These are phyloP conservation scores for Magnusiomyces clavatus DNA, from an alignment of 1,139 yeast species.

Conservation along the genomic window DNA sequence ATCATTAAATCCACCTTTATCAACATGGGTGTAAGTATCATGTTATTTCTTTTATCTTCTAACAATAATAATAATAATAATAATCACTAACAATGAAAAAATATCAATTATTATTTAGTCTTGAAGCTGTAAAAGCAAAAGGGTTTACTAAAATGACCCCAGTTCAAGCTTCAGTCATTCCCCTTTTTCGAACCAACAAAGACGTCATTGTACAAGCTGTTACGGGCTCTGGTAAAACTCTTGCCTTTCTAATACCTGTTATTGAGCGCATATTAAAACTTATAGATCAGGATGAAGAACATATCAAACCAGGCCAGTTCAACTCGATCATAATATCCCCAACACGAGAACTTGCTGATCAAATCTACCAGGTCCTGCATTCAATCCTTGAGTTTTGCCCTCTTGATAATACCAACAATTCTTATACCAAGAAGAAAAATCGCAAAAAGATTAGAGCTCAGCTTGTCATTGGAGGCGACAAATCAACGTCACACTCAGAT, in stretches of 20 bases:
- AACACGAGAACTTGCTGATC: slow-evolving; percentile 86
- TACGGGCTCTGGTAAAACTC: slow-evolving; percentile 94
- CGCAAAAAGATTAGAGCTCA: slow-evolving; percentile 48
- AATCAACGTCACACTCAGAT: slow-evolving; percentile 58
- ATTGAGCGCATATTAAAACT: slow-evolving; percentile 50
- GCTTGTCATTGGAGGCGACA: slow-evolving; percentile 70
- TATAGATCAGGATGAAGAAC: slow-evolving; percentile 13
- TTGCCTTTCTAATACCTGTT: slow-evolving; percentile 79
- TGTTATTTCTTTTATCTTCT: background rate
- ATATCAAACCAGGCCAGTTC: slow-evolving; percentile 45
- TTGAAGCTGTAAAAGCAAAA: slow-evolving; percentile 59
- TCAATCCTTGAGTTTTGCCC: slow-evolving; percentile 55
- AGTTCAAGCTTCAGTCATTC: slow-evolving; percentile 93
- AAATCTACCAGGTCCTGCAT: slow-evolving; percentile 62
- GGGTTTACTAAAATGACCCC: slow-evolving; percentile 91
- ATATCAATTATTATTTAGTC: slow-evolving; percentile 10
- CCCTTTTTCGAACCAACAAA: slow-evolving; percentile 76
- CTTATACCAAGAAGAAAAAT: slow-evolving; percentile 9
- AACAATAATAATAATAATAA: background rate
- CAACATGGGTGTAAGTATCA: slow-evolving; percentile 26
- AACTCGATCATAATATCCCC: slow-evolving; percentile 75
- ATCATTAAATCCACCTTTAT: slow-evolving; percentile 22
- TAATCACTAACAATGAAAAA: background rate
- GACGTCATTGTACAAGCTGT: slow-evolving; percentile 95
- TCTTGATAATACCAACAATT: slow-evolving; percentile 29